These are phyloP conservation scores for Sambucus nigra DNA, from an alignment of 129 eudicot species.

Conservation along the genomic window DNA sequence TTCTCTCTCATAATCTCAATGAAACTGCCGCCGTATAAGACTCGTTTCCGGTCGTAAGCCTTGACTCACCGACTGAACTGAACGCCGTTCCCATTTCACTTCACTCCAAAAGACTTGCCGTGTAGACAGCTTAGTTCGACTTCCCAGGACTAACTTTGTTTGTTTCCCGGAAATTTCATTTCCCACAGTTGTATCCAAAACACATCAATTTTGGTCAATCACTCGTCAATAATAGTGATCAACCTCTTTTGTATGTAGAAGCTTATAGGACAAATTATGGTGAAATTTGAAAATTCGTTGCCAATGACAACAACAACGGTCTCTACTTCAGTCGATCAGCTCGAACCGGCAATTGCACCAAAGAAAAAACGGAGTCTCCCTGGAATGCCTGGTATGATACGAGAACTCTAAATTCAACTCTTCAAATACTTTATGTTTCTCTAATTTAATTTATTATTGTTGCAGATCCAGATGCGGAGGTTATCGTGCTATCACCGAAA, in stretches of 20 bases:
- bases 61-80: conserved; percentile 1
- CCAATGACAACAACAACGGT: conserved; percentile 27
- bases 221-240: not conserved
- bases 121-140: not conserved
- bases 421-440: not conserved
- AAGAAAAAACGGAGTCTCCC: conserved; percentile 61
- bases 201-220: not conserved
- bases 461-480: conserved; percentile 79
- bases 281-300: conserved; percentile 36
- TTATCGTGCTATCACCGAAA: conserved; percentile 76
- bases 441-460: conserved; percentile 3
- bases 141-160: not conserved
- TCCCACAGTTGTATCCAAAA: not conserved
- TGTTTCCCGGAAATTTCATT: not conserved
- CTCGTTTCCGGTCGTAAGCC: conserved; percentile 3
- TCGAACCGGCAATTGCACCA: conserved; percentile 17
- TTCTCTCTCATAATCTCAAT: not conserved
- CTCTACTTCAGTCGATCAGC: conserved; percentile 29
- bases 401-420: not conserved
- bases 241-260: not conserved
- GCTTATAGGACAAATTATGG: conserved; percentile 23
- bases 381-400: conserved; percentile 68
- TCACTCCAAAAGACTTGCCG: conserved; percentile 2
- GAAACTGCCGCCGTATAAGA: conserved; percentile 28
- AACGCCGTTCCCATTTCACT: conserved; percentile 15